Evolutionary conservation across 352 stramenopile species (phyloP).

Genomic region (Phytophthora cactorum): DNA sequence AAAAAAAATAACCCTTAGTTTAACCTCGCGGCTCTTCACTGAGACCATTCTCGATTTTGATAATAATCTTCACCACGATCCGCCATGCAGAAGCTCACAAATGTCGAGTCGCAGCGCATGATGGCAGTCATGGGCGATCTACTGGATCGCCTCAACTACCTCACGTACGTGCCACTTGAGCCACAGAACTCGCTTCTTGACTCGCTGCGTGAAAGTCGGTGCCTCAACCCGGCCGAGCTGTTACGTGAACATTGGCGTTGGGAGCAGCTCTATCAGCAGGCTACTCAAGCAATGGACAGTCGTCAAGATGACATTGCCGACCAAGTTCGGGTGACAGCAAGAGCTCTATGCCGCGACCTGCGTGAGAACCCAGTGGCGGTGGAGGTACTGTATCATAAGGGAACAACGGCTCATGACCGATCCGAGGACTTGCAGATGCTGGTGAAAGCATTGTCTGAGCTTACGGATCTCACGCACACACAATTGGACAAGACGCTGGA

Average conservation of each 20-base stretch:
- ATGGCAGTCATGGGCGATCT: slow-evolving; percentile 89
- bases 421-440: slow-evolving; percentile 77
- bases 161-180: slow-evolving; percentile 83
- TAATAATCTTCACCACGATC: neutral
- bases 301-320: slow-evolving; percentile 76
- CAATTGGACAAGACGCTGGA: slow-evolving; percentile 87
- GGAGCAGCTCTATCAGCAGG: slow-evolving; percentile 77
- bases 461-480: slow-evolving; percentile 79
- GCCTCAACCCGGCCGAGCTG: slow-evolving; percentile 60
- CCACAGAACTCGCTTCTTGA: slow-evolving; percentile 59
- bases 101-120: slow-evolving; percentile 89
- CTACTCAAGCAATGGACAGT: slow-evolving; percentile 60
- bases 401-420: slow-evolving; percentile 53
- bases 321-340: slow-evolving; percentile 74
- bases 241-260: slow-evolving; percentile 80
- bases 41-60: slow-evolving; percentile 3
- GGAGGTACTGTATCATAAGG: slow-evolving; percentile 79
- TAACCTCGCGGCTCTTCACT: slow-evolving; percentile 18
- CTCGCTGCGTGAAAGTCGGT: slow-evolving; percentile 67
- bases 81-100: slow-evolving; percentile 88
- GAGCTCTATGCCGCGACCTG: slow-evolving; percentile 72
- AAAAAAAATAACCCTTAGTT: neutral
- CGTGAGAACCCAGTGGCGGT: slow-evolving; percentile 76
- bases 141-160: slow-evolving; percentile 85
- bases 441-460: slow-evolving; percentile 79